Conservation (phyloP, 192 early-diverging fungal genomes). For the Chytriomyces hyalinus region DNA sequence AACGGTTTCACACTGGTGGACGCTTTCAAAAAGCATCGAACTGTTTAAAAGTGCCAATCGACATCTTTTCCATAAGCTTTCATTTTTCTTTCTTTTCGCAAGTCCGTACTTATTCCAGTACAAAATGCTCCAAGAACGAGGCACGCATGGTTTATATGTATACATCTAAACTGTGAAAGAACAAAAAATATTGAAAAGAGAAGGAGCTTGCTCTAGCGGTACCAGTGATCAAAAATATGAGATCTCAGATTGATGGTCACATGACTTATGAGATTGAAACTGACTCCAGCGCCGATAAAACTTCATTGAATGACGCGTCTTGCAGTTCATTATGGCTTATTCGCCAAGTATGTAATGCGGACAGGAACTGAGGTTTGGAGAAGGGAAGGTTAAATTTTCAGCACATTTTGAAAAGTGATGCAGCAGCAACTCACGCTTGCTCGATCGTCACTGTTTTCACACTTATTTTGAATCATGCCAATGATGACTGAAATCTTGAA, state of each 20-base stretch:
- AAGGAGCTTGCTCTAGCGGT: not conserved
- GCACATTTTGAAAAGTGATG: not conserved
- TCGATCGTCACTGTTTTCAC: not conserved
- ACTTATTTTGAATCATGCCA: not conserved
- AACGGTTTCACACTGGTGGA: conserved; percentile 40
- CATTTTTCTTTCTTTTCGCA: not conserved
- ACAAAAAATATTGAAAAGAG: not conserved
- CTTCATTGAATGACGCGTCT: not conserved
- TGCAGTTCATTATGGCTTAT: not conserved
- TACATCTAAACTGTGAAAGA: not conserved
- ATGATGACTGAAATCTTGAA: conserved; percentile 7
- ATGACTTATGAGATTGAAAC: not conserved
- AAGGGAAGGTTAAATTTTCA: not conserved
- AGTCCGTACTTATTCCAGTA: not conserved
- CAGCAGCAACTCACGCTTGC: not conserved
- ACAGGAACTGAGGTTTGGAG: not conserved
- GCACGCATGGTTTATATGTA: not conserved
- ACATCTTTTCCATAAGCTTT: too few species aligned
- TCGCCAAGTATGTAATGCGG: not conserved
- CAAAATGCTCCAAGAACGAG: not conserved
- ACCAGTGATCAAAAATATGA: too few species aligned
- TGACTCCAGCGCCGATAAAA: not conserved
- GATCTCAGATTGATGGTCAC: too few species aligned
- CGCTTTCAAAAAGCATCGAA: conserved; percentile 48
- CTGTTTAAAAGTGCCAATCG: too few species aligned